Evolutionary conservation across 371 early-diverging fungal genomes (phyloP), one percentile per base, ranked within the genome.

Genomic region (Lichtheimia ornata): DNA sequence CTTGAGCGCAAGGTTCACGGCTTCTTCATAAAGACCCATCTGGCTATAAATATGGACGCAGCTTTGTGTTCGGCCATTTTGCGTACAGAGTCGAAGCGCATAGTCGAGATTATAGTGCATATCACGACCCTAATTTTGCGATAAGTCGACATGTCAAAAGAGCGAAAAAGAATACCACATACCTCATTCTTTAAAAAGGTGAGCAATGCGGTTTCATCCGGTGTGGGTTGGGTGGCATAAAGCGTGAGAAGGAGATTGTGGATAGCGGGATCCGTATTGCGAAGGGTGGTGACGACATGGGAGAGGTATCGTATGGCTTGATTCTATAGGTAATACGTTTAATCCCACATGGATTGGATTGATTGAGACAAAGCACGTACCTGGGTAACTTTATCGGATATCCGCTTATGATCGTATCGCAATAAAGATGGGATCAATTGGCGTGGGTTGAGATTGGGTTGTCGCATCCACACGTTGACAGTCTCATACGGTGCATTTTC

Each of bases 161-260:
- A 43, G 12, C 1, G 44, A 43, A n/a, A 2, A 43, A n/a, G n/a
- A 1, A 43, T n/a, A 25, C 2, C 69, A 35, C 61, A 63, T 75
- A 78, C 86, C 70, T 90, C 91, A 9, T 87, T 84, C 4, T 82
- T 82, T 62, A 94, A 72, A 71, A 91, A 94, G 11, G 73, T 77
- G 56, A 92, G 63, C 30, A 93, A 68, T 7, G 81, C 82, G 1
- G 81, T 69, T 49, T 82, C 94, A 62, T 89, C 87, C 13, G 69
- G 69, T 4, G 79, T 77, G 0, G 91, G 81, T 53, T 93, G 90
- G 12, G 87, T 83, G 3, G 91, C 94, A 63, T 93, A 91, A 5
- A 97, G 74, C 7, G 91, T 89, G 22, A 98, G 70, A 14, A 97
- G 78, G 56, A 90, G 93, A 70, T 98, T 97, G 80, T 98, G 97